A percentile compares a stretch with the other conserved stretches of the same genome.
Evolutionary conservation across 2,329 filamentous ascomycete genomes (phyloP).

Genomic region (Pseudogymnoascus sp.): DNA sequence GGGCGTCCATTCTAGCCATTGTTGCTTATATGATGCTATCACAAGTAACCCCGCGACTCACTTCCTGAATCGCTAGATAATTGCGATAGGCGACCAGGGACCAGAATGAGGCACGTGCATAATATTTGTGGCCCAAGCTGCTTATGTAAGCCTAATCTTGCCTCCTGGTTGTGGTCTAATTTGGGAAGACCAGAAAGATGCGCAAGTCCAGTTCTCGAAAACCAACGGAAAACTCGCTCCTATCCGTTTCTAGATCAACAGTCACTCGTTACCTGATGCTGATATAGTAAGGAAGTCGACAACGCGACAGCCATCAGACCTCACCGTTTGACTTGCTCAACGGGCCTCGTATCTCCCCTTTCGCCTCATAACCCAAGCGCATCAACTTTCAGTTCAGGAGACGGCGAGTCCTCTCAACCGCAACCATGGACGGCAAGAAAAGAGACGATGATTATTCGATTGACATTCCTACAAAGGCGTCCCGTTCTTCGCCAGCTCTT

Average conservation of each 20-base stretch:
- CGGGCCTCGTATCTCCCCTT: slow-evolving; percentile 2
- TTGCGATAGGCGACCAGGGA: slow-evolving; percentile 1
- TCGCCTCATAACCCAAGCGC: neutral
- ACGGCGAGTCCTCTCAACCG: slow-evolving; percentile 6
- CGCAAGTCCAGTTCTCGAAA: slow-evolving; percentile 1
- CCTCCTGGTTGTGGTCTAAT: slow-evolving; percentile 5
- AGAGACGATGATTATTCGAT: slow-evolving; percentile 69
- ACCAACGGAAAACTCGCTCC: slow-evolving; percentile 2
- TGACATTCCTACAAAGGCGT: slow-evolving; percentile 52
- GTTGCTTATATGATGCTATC: slow-evolving; percentile 3
- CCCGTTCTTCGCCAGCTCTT: slow-evolving; percentile 35
- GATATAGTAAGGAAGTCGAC: neutral
- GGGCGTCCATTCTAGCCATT: slow-evolving; percentile 40
- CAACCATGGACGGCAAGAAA: slow-evolving; percentile 77
- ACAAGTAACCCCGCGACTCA: neutral
- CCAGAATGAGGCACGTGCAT: neutral
- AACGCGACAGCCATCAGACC: slow-evolving; percentile 2
- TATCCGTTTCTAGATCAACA: neutral
- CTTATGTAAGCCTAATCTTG: slow-evolving; percentile 6
- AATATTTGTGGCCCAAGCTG: neutral
- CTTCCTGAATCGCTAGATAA: slow-evolving; percentile 3
- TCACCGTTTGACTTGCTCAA: neutral
- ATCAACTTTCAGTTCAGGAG: neutral
- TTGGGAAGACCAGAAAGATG: slow-evolving; percentile 5
- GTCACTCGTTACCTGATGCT: slow-evolving; percentile 1